Evolutionary conservation across 106 monocot genomes (phyloP).

Genomic region (Alisma plantagoaquatica): DNA sequence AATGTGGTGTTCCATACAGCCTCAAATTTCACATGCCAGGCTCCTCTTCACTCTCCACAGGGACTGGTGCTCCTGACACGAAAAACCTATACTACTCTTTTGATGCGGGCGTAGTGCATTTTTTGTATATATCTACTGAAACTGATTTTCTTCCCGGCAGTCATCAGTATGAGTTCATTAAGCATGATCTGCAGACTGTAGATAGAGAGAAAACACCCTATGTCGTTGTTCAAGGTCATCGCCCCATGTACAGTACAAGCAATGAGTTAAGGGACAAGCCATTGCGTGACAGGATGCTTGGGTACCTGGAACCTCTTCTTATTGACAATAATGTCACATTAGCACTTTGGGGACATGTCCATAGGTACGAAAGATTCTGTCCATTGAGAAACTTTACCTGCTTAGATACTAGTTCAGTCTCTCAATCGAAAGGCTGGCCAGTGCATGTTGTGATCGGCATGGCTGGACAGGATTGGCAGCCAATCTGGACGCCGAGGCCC

Average conservation of each 20-base stretch:
- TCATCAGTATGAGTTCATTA: slow-evolving; percentile 77
- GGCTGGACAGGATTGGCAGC: slow-evolving; percentile 95
- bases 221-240: slow-evolving; percentile 86
- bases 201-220: slow-evolving; percentile 75
- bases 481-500: slow-evolving; percentile 68
- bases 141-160: slow-evolving; percentile 81
- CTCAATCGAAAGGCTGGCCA: slow-evolving; percentile 22
- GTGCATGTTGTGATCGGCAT: slow-evolving; percentile 93
- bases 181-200: slow-evolving; percentile 64
- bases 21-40: slow-evolving; percentile 95
- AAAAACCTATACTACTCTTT: slow-evolving; percentile 82
- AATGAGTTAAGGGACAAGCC: slow-evolving; percentile 56
- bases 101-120: slow-evolving; percentile 78
- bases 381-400: slow-evolving; percentile 64
- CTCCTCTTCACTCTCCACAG: slow-evolving; percentile 68
- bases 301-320: slow-evolving; percentile 65
- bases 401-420: slow-evolving; percentile 23
- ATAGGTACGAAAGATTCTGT: slow-evolving; percentile 96
- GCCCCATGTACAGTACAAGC: slow-evolving; percentile 95
- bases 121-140: slow-evolving; percentile 90
- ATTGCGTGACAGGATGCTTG: slow-evolving; percentile 57
- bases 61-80: slow-evolving; percentile 66
- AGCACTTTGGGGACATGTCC: slow-evolving; percentile 98
- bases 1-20: slow-evolving; percentile 97
- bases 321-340: slow-evolving; percentile 81